phyloP scores from a whole-genome alignment of 2,329 filamentous ascomycete species.

The Dendryphion nanum region DNA sequence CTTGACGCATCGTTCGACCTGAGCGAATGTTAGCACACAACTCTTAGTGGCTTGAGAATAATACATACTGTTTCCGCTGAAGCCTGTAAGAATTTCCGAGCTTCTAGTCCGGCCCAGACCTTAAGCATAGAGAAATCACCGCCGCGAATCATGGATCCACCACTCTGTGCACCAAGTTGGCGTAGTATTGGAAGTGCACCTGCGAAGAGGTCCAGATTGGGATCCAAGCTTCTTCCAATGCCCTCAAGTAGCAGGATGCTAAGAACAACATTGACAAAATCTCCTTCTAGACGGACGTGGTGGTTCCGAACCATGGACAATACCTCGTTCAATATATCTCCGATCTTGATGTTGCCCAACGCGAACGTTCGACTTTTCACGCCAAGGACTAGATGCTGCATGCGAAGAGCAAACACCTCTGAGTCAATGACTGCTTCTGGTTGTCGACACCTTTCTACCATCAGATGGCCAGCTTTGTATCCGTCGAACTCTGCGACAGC shows the following conservation, averaged over 20 bases:
- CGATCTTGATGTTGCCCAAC: constrained; percentile 91
- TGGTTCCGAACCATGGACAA: constrained; percentile 87
- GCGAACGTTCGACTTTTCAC: constrained; percentile 91
- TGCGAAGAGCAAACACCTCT: constrained; percentile 90
- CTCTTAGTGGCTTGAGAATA: neutral
- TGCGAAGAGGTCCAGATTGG: constrained; percentile 81
- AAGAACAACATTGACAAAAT: constrained; percentile 97
- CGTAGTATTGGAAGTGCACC: constrained; percentile 86
- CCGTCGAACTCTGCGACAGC: constrained; percentile 96
- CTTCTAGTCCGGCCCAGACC: constrained; percentile 89
- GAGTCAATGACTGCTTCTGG: constrained; percentile 84
- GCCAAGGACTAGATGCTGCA: constrained; percentile 91
- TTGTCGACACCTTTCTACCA: constrained; percentile 93
- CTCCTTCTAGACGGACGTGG: constrained; percentile 91
- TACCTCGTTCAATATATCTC: constrained; percentile 89
- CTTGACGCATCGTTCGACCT: constrained; percentile 87
- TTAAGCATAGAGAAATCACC: constrained; percentile 69
- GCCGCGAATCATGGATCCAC: constrained; percentile 52
- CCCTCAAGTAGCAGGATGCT: constrained; percentile 92
- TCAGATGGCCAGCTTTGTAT: constrained; percentile 89
- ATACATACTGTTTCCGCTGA: constrained; percentile 78
- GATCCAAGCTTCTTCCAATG: constrained; percentile 84
- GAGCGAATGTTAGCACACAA: constrained; percentile 4
- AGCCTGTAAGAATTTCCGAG: constrained; percentile 82
- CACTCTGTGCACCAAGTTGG: constrained; percentile 77